Conservation (phyloP, 345 rosid species). For the Anastatica hierochuntica region DNA sequence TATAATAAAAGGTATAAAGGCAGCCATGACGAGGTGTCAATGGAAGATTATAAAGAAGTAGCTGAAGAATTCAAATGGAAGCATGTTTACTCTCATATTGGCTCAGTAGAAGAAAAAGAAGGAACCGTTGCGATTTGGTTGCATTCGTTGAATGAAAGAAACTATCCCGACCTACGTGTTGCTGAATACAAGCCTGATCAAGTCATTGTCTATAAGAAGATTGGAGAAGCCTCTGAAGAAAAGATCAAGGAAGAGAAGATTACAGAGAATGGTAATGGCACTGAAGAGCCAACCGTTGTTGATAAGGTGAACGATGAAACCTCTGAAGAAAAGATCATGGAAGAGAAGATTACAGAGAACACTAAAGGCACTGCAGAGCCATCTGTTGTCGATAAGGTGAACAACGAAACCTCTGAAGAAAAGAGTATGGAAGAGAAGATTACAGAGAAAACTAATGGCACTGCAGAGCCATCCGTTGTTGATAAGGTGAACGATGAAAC, state of each 20-base stretch:
- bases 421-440: constrained; percentile 7
- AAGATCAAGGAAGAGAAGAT: constrained; percentile 8
- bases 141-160: constrained; percentile 82
- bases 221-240: constrained; percentile 6
- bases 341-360: constrained; percentile 1
- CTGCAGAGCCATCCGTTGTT: neutral
- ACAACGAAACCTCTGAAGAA: constrained; percentile 5
- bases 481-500: constrained; percentile 12
- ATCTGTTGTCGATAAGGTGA: constrained; percentile 23
- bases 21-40: constrained; percentile 75
- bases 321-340: constrained; percentile 1
- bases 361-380: too few relatives aligned
- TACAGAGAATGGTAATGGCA: neutral
- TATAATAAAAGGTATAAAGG: constrained; percentile 76
- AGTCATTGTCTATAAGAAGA: constrained; percentile 26
- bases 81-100: constrained; percentile 73
- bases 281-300: neutral
- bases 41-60: constrained; percentile 59
- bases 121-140: constrained; percentile 82
- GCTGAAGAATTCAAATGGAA: constrained; percentile 80
- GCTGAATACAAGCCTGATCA: constrained; percentile 15
- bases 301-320: constrained; percentile 12
- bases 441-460: neutral
- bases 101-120: constrained; percentile 68
- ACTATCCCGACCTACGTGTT: constrained; percentile 55